These are phyloP conservation scores for Trypanosoma lewisi DNA, from an alignment of 208 protist species.

Conservation along the genomic window DNA sequence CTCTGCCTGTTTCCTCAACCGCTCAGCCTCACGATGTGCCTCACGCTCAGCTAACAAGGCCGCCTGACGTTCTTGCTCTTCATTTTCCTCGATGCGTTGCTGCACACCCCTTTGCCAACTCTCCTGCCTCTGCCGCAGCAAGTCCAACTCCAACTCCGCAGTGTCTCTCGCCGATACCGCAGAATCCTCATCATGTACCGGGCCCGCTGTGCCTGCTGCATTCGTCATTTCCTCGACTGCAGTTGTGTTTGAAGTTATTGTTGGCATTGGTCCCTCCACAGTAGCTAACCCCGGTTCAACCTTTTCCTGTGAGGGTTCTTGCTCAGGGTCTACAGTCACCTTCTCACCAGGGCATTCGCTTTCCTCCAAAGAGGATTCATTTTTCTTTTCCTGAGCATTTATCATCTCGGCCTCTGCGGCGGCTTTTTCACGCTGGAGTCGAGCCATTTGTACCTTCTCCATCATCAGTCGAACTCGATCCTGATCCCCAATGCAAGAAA, in stretches of 20 bases:
- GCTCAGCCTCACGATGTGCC: conserved; percentile 28
- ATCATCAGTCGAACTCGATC: conserved; percentile 40
- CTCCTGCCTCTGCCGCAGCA: conserved; percentile 54
- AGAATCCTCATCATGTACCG: background rate
- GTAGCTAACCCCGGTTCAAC: background rate
- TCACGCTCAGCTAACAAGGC: conserved; percentile 24
- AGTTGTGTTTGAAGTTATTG: too few species aligned
- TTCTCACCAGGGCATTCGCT: conserved; percentile 17
- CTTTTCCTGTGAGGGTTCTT: background rate
- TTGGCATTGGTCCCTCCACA: background rate
- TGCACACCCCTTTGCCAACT: conserved; percentile 57
- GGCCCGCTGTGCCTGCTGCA: background rate
- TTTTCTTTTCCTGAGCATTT: conserved; percentile 6
- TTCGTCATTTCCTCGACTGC: background rate
- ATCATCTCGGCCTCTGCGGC: background rate
- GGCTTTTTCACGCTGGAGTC: conserved; percentile 37
- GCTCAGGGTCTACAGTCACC: conserved; percentile 1
- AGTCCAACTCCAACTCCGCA: conserved; percentile 25
- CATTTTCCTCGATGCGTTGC: conserved; percentile 35
- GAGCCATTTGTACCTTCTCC: conserved; percentile 48
- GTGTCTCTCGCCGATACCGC: background rate
- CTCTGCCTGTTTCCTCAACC: conserved; percentile 25
- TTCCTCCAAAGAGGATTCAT: too few species aligned
- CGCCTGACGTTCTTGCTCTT: conserved; percentile 28
- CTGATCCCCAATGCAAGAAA: conserved; percentile 28